A percentile compares a stretch with the other conserved stretches of the same genome.
phyloP scores from a whole-genome alignment of 2,329 filamentous ascomycete species.

The Paraconiothyrium sp. region DNA sequence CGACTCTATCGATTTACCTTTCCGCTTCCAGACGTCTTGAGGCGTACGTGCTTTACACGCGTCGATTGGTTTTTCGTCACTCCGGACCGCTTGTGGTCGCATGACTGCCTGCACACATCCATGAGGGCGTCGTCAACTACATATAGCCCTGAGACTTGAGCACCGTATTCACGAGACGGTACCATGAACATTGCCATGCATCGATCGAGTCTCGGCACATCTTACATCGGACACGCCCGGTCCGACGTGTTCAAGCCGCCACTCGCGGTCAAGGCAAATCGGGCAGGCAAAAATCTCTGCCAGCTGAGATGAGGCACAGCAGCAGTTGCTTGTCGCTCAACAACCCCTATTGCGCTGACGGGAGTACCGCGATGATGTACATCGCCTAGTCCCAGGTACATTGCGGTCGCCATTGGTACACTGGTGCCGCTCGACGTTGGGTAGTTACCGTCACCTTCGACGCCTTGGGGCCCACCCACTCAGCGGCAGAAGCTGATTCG shows the following conservation, averaged over 20 bases:
- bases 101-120: not conserved
- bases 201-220: not conserved
- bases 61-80: constrained; percentile 20
- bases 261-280: not conserved
- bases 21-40: not conserved
- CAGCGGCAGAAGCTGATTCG: constrained; percentile 5
- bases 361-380: constrained; percentile 8
- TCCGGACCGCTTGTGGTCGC: not conserved
- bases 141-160: not conserved
- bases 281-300: constrained; percentile 12
- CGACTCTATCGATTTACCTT: constrained; percentile 6
- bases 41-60: constrained; percentile 17
- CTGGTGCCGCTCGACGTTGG: constrained; percentile 16
- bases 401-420: constrained; percentile 20
- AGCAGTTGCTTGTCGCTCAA: constrained; percentile 12
- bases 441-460: not conserved
- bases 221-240: not conserved
- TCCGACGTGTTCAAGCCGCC: not conserved
- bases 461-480: constrained; percentile 1
- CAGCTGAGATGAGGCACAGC: constrained; percentile 20
- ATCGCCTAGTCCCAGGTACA: constrained; percentile 17
- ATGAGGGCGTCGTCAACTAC: not conserved
- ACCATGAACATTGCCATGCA: not conserved
- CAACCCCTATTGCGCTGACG: constrained; percentile 9
- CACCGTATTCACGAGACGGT: not conserved